Evolutionary conservation across 129 eudicot genomes (phyloP).

Genomic region (Flaveria sonorensis): DNA sequence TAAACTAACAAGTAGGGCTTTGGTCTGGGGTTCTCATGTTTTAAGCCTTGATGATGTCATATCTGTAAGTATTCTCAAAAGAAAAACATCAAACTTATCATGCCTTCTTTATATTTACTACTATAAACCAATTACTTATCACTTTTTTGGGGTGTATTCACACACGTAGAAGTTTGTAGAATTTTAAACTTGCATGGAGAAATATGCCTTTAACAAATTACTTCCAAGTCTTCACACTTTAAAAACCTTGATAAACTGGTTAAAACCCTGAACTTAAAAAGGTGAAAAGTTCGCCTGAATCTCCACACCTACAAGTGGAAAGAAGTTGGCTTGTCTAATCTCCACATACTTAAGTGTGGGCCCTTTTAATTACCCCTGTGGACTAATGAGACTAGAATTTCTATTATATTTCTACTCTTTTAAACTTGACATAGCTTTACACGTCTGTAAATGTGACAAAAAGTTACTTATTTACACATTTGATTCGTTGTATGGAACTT

Average conservation of each 20-base stretch:
- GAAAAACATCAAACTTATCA: background rate
- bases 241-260: background rate
- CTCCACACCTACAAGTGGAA: background rate
- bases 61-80: conserved; percentile 57
- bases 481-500: background rate
- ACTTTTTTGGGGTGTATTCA: background rate
- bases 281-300: background rate
- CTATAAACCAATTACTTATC: background rate
- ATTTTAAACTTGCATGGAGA: background rate
- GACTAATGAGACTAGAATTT: background rate
- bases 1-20: conserved; percentile 91
- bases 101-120: background rate
- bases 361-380: background rate
- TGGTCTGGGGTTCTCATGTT: conserved; percentile 86
- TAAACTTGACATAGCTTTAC: background rate
- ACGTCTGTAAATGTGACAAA: background rate
- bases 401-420: background rate
- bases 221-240: background rate
- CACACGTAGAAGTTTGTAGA: conserved; percentile 6
- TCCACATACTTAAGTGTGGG: background rate
- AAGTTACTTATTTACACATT: background rate
- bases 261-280: background rate
- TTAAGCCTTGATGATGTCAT: conserved; percentile 74
- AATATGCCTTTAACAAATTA: background rate
- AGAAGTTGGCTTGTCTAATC: background rate